Percentiles rank a stretch among this genome's conserved stretches.
phyloP scores from a whole-genome alignment of 2,329 filamentous ascomycete genomes.

The Albifimbria verrucaria region DNA sequence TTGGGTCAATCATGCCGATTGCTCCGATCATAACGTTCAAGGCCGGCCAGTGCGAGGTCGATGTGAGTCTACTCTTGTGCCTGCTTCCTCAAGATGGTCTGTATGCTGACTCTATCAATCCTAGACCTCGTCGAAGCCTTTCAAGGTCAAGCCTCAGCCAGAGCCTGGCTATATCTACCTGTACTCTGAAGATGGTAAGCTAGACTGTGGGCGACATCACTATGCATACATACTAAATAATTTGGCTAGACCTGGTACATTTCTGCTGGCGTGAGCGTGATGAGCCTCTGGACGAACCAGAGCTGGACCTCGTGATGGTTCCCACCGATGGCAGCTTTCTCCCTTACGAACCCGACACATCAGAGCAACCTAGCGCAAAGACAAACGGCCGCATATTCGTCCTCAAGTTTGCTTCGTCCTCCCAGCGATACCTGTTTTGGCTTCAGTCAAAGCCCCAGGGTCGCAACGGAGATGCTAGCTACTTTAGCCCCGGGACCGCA shows the following conservation, averaged over 20 bases:
- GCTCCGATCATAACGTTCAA: conserved; percentile 92
- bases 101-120: conserved; percentile 21
- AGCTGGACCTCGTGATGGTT: conserved; percentile 91
- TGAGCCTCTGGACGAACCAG: conserved; percentile 66
- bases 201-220: too few species aligned
- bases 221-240: neutral
- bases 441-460: conserved; percentile 85
- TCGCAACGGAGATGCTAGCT: conserved; percentile 64
- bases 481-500: conserved; percentile 84
- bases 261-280: conserved; percentile 93
- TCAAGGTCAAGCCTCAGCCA: conserved; percentile 69
- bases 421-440: conserved; percentile 92
- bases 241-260: conserved; percentile 72
- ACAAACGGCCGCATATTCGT: conserved; percentile 89
- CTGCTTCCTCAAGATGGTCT: conserved; percentile 4
- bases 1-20: conserved; percentile 64
- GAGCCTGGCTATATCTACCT: conserved; percentile 88
- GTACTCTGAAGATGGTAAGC: conserved; percentile 79
- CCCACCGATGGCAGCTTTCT: conserved; percentile 84
- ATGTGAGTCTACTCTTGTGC: conserved; percentile 52
- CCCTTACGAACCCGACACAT: conserved; percentile 65
- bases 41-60: conserved; percentile 82
- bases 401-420: conserved; percentile 90
- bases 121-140: conserved; percentile 51
- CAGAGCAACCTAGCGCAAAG: conserved; percentile 56